These are phyloP conservation scores for Capronia americana DNA, from an alignment of 2,329 filamentous ascomycete species.

Conservation along the genomic window DNA sequence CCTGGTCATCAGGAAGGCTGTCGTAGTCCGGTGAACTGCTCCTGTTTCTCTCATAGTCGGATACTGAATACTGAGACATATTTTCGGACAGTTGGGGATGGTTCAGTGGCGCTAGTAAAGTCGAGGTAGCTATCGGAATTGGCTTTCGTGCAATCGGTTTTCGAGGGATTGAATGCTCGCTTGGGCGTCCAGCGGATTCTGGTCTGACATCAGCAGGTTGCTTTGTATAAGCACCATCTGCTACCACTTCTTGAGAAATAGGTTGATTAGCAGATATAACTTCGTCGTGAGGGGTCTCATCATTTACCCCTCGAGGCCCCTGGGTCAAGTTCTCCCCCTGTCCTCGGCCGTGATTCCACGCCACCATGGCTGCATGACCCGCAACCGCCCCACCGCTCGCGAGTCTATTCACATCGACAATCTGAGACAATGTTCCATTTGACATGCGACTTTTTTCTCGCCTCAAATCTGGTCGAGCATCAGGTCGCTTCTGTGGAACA, in stretches of 20 bases:
- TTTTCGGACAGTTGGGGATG: constrained; percentile 47
- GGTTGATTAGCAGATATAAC: constrained; percentile 38
- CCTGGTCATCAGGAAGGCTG: constrained; percentile 64
- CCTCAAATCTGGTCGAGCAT: constrained; percentile 77
- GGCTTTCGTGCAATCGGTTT: constrained; percentile 59
- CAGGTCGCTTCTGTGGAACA: constrained; percentile 71
- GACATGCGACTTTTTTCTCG: constrained; percentile 86
- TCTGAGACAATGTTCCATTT: constrained; percentile 76
- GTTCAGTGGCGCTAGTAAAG: constrained; percentile 23
- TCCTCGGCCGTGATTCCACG: constrained; percentile 48
- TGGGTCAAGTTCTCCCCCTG: constrained; percentile 45
- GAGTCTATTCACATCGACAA: constrained; percentile 70
- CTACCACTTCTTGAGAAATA: constrained; percentile 41
- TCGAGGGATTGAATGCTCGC: constrained; percentile 53
- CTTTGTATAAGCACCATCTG: constrained; percentile 35
- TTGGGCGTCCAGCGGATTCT: constrained; percentile 38
- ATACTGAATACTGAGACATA: constrained; percentile 34
- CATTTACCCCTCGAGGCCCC: constrained; percentile 51
- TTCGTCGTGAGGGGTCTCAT: constrained; percentile 40
- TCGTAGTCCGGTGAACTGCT: constrained; percentile 77
- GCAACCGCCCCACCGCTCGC: constrained; percentile 42
- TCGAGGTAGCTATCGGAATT: constrained; percentile 30
- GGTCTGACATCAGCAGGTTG: constrained; percentile 31
- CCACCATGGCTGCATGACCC: constrained; percentile 49
- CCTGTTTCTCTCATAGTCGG: constrained; percentile 65